Base-by-base conservation (phyloP, 2,329 filamentous ascomycete genomes). In the Alternaria conjuncta region DNA sequence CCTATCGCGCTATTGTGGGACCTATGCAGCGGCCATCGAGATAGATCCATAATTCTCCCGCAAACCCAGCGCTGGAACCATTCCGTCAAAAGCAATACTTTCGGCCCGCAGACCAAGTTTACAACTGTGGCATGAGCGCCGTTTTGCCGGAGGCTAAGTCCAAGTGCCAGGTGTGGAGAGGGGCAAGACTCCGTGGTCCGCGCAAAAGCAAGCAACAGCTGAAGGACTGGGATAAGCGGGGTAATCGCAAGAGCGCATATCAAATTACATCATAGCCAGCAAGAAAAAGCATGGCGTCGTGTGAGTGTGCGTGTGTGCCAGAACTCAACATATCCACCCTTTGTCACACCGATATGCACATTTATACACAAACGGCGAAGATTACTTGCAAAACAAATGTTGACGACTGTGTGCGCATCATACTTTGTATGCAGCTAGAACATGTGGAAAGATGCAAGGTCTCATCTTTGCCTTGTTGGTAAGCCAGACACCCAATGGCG, bases 1-100 rank as follows among this genome's bases (percentile, higher is more conserved):
- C 50, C 28, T 60, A n/a, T 30, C 49, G 23, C 58, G 44, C 53
- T 60, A 60, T 12, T 26, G 23, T 10, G 18, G 30, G 28, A 55
- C 43, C 13, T 32, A 47, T 50, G 58, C 58, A 60, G 58, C 44
- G 28, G 44, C 26, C 30, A 8, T 50, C 45, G 28, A 49, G 44
- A 53, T 60, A 60, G 58, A 56, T 44, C 58, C 44, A 60, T 60
- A 32, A 12, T 55, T 60, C 49, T 56, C 44, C 58, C 45, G 51
- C 30, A 46, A 18, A 32, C 18, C 28, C 28, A 43, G 46, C 20
- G 28, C 36, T 28, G 50, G n/a, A 20, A 41, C 23, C 18, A 23
- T 28, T 18, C 54, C 26, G 54, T 56, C 54, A 56, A 46, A 56
- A 56, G 54, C 54, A 56, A 59, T 30, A 9, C 15, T 12, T n/a